Percentiles rank a stretch among this genome's conserved stretches.
These are phyloP conservation scores for Lactifluus subvellereus DNA, from an alignment of 768 basidiomycete genomes.

Conservation along the genomic window DNA sequence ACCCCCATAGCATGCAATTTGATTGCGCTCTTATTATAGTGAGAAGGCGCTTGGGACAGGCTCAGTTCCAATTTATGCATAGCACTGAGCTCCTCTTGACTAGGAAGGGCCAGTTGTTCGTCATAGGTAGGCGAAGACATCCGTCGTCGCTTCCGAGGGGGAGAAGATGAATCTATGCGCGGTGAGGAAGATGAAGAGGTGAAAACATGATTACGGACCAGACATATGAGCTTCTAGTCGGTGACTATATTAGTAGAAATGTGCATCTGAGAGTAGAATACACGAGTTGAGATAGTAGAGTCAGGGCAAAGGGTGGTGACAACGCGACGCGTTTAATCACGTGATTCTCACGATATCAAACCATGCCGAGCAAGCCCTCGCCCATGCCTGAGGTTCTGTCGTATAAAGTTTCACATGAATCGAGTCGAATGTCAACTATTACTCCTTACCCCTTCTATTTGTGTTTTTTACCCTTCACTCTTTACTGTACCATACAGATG, in stretches of 20 bases:
- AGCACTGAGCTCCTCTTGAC: conserved; percentile 34
- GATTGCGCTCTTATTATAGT: background rate
- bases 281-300: background rate
- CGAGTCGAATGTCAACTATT: too few relatives aligned
- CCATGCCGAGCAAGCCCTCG: too few relatives aligned
- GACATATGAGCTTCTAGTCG: background rate
- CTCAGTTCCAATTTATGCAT: conserved; percentile 7
- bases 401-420: too few relatives aligned
- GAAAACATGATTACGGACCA: background rate
- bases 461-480: too few relatives aligned
- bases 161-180: conserved; percentile 31
- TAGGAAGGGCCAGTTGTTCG: conserved; percentile 34
- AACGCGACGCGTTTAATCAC: conserved; percentile 3
- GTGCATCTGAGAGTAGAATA: background rate
- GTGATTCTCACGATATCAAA: background rate
- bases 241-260: background rate
- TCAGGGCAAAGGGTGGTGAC: background rate
- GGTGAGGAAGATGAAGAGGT: background rate
- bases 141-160: conserved; percentile 51
- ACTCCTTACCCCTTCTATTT: too few relatives aligned
- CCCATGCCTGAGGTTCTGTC: too few relatives aligned
- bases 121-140: conserved; percentile 62
- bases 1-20: background rate
- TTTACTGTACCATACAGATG: too few relatives aligned
- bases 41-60: conserved; percentile 5